Evolutionary conservation across 805 yeast genomes (phyloP), one percentile per base, ranked within the genome.

Genomic region (Spathaspora arborariae): DNA sequence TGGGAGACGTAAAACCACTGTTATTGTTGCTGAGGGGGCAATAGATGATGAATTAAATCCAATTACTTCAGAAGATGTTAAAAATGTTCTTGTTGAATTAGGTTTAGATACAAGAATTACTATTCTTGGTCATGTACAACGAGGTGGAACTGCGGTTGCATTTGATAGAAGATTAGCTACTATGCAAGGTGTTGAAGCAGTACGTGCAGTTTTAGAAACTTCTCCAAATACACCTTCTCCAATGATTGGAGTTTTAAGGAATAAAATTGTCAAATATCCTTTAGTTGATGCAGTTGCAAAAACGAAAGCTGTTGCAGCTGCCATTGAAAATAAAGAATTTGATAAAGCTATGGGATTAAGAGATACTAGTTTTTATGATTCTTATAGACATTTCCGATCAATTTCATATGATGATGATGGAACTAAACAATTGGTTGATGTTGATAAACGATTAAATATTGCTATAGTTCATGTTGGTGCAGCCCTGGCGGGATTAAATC

Each of bases 21-120:
- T 86, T 22, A 79, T 86, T 57, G 90, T 86, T 37, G 90, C 94
- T 18, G 95, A 86, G 65, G 95, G 95, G 58, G 95, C 95, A 42
- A 80, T 85, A 50, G 81, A 81, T 47, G 76, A 78, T 49, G 85
- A 84, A 51, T 70, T 85, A 56, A 78, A 79, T 37, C 88, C 87
- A 42, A 82, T 86, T 50, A 70, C 85, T 4, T 72, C 87, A 21
- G 74, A 79, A 41, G 80, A 82, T 47, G 92, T 86, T 22, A 80
- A 79, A 57, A 70, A 80, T 16, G 87, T 81, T 8, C 69, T 86
- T 49, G 87, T 81, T 16, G 79, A 75, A 52, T 65, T 85, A 49
- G 89, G 89, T 9, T 67, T 86, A 44, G 95, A 86, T 60, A 85
- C 92, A 5, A 75, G 95, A 68, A 76, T 84, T 56, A 85, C 92